Base-by-base conservation (phyloP, 2,329 filamentous ascomycete genomes). In the Talaromyces atroroseus region DNA sequence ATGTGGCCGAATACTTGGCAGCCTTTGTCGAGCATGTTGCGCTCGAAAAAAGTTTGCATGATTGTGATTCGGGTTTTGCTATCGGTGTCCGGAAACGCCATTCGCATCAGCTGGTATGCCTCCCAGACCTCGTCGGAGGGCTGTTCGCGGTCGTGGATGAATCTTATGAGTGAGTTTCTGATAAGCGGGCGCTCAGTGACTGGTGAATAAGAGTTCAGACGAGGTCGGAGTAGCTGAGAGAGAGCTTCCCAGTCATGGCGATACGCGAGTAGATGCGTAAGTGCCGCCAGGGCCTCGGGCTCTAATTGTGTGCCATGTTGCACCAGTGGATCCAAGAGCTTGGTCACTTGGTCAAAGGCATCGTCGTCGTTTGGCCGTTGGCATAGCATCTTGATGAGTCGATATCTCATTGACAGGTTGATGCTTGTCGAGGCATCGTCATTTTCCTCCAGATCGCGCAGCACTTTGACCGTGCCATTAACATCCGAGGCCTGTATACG, bases 1-100 rank as follows among this genome's bases (percentile, higher is more conserved):
- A 97, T 97, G 69, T 96, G 90, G 14, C 89, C 89, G 71, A 99
- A 96, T 34, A 95, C 85, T 60, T 91, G 81, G 48, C 84, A 85
- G 2, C 89, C 92, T 81, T 96, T 91, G 65, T 97, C 92, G 12
- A 89, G 80, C 11, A 91, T 84, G 26, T 82, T 80, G 40, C 90
- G 86, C 7, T 80, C 75, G 67, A 95, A 95, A 73, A 97, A 96
- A 21, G 82, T 78, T 21, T 86, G 80, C 89, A 99, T 95, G 46
- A 96, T 78, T 24, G 79, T 72, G 14, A 86, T 84, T 10, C 92
- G 87, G 50, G 82, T 78, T 2, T 79, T 76, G 5, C 84, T 78
- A n/a, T 82, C 78, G 0, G 86, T 86, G 72, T 78, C 88, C 66
- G 79, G 74, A 61, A 86, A 85, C 10, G 80, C 75, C n/a, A 79